Evolutionary conservation across 192 early-diverging fungal species (phyloP), one percentile per base, ranked within the genome.

Genomic region (Coemansia erecta): DNA sequence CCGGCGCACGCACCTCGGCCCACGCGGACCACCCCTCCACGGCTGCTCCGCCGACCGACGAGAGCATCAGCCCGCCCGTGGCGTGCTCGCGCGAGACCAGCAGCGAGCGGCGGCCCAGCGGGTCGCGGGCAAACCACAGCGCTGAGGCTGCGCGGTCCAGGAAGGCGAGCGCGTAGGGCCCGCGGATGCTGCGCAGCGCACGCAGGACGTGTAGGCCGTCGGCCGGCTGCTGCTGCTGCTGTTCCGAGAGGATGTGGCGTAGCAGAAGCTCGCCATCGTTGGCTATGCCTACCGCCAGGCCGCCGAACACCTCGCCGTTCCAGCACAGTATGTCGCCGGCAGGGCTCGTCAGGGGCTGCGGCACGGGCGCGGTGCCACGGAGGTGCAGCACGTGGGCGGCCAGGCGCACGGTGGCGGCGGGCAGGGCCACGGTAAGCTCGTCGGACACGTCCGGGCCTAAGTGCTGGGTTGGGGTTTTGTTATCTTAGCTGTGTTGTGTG

Each of bases 281-380:
- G 40, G 39, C 23, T 33, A 37, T 42, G 11, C 81, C 79, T 41
- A 91, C 83, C 23, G 83, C 64, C 3, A 91, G 67, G 0, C 91
- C 92, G 42, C 77, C 84, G 81, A 94, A 97, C 21, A 95, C 83
- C 64, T 97, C 95, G 22, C 95, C 95, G 70, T 97, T 97, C 90
- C 89, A 92, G 66, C 85, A 77, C 15, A 90, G 67, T 15, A 88
- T 56, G 46, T 89, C 78, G 18, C 61, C 58, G 22, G 77, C 70
- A 14, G 68, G 54, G 28, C 7, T 40, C n/a, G 43, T 75, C 68
- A 21, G 65, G 0, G 90, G 90, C 60, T 92, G 90, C 4, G 66
- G 61, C 23, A 80, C 72, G 0, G 84, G 64, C 14, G 63, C 33
- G 21, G 71, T 56, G 13, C 90, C 90, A 19, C 90, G 84, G 18